Percentiles rank a stretch among this genome's conserved stretches.
Conservation (phyloP, 164 flowering plant genomes). For the Kingdonia uniflora region DNA sequence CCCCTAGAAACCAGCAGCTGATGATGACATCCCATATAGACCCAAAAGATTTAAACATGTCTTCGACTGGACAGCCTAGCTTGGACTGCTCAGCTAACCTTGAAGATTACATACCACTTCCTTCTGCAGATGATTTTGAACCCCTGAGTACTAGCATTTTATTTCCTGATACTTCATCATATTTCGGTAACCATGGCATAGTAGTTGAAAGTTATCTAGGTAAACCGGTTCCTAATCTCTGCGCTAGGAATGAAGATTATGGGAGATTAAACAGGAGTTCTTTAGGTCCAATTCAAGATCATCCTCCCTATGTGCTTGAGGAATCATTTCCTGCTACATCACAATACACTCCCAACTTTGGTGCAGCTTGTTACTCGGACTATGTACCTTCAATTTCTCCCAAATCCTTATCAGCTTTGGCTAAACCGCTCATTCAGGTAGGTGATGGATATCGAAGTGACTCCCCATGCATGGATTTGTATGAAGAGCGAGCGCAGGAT, state of each 20-base stretch:
- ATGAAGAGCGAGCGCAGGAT: not conserved
- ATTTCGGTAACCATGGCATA: not conserved
- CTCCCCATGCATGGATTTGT: not conserved
- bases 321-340: not conserved
- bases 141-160: not conserved
- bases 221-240: conserved; percentile 1
- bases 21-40: not conserved
- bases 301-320: not conserved
- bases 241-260: conserved; percentile 2
- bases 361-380: not conserved
- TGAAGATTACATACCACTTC: conserved; percentile 14
- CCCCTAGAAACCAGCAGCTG: conserved; percentile 4
- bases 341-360: not conserved
- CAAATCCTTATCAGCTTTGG: not conserved
- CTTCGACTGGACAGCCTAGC: not conserved
- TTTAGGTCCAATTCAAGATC: conserved; percentile 2
- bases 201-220: not conserved
- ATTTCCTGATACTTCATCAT: not conserved
- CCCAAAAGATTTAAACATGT: not conserved
- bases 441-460: not conserved
- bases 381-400: conserved; percentile 1
- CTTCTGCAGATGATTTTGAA: conserved; percentile 2
- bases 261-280: not conserved
- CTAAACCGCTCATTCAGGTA: not conserved
- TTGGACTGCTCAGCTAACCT: conserved; percentile 3